These are phyloP conservation scores for Fusarium sp. DNA, from an alignment of 2,329 filamentous ascomycete species.

Conservation along the genomic window DNA sequence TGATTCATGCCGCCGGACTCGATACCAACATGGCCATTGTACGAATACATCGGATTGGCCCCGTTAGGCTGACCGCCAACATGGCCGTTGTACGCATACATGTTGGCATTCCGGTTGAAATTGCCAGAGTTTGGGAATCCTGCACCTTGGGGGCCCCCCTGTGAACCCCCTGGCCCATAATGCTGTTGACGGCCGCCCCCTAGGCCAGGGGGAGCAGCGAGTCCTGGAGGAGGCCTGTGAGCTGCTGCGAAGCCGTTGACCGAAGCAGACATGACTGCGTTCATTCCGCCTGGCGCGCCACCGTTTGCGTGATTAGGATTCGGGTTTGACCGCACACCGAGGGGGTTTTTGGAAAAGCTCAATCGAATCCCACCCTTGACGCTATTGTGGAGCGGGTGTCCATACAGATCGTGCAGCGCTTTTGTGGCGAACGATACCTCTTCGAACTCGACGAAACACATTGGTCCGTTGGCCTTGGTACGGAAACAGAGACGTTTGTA, in stretches of 20 bases:
- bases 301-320: slow-evolving; percentile 57
- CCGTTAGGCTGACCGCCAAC: slow-evolving; percentile 23
- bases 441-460: slow-evolving; percentile 99
- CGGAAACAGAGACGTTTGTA: slow-evolving; percentile 97
- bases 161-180: slow-evolving; percentile 37
- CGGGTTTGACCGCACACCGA: slow-evolving; percentile 88
- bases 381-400: slow-evolving; percentile 87
- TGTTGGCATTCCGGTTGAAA: slow-evolving; percentile 41
- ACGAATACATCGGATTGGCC: slow-evolving; percentile 40
- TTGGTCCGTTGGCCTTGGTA: slow-evolving; percentile 93
- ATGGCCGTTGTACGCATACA: slow-evolving; percentile 28
- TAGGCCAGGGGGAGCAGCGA: slow-evolving; percentile 80
- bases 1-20: neutral
- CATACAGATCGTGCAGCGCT: slow-evolving; percentile 89
- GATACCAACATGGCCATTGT: neutral
- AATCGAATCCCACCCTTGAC: slow-evolving; percentile 94
- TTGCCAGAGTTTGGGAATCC: slow-evolving; percentile 33
- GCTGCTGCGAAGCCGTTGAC: slow-evolving; percentile 74
- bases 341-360: slow-evolving; percentile 96
- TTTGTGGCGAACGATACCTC: slow-evolving; percentile 93
- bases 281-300: slow-evolving; percentile 65
- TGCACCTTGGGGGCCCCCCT: slow-evolving; percentile 23
- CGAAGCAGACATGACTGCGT: slow-evolving; percentile 63
- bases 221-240: slow-evolving; percentile 84
- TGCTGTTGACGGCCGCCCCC: slow-evolving; percentile 47